Conservation (phyloP, 768 basidiomycete genomes). For the Lentinula lateritia region DNA sequence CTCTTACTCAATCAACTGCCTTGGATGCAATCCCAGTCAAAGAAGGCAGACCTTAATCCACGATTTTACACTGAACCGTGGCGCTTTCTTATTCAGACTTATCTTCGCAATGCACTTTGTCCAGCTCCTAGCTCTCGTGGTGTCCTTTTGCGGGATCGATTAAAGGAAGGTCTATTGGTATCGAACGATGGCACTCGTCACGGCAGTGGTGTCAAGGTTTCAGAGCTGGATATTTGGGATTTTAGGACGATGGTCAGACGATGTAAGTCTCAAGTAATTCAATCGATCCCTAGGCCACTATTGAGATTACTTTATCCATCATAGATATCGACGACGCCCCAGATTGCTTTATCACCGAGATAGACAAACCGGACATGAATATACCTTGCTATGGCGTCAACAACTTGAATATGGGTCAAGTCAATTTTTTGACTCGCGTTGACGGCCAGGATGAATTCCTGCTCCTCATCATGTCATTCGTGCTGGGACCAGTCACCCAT, state of each 20-base stretch:
- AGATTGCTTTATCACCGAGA: not conserved
- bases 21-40: no score
- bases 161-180: not conserved
- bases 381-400: not conserved
- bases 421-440: not conserved
- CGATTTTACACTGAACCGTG: not conserved
- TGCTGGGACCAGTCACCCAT: not conserved
- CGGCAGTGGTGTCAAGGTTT: not conserved
- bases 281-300: no score
- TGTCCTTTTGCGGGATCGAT: not conserved
- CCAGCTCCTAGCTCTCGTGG: not conserved
- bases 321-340: not conserved
- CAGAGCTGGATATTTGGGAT: not conserved
- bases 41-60: no score
- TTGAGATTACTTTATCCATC: not conserved
- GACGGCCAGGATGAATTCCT: not conserved
- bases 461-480: not conserved
- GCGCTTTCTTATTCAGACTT: not conserved
- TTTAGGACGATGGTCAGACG: conserved; percentile 1
- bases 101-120: conserved; percentile 1
- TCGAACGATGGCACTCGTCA: no score
- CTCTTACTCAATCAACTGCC: no score
- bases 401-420: not conserved
- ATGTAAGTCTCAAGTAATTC: not conserved
- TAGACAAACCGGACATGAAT: not conserved